Conservation (phyloP, 306 rosid species). For the Malus orientalis region DNA sequence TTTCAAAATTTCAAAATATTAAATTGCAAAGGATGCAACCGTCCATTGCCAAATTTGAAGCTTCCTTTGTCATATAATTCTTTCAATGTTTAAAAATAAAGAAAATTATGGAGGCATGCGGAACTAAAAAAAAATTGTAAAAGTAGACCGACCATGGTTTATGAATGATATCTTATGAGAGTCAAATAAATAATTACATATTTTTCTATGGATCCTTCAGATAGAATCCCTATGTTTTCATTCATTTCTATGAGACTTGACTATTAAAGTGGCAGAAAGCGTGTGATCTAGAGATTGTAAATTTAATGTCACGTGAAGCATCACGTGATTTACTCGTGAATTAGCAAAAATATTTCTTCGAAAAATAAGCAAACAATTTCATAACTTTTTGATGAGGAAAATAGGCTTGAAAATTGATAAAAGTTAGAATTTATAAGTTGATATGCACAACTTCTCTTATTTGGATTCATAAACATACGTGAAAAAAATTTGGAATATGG, state of each 20-base stretch:
- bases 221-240: not conserved
- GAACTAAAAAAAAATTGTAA: not conserved
- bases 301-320: not conserved
- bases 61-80: not conserved
- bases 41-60: constrained; percentile 1
- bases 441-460: too few species aligned
- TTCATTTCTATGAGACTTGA: not conserved
- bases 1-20: not conserved
- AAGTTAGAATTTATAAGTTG: too few species aligned
- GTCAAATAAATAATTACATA: not conserved
- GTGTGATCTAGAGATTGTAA: not conserved
- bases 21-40: not conserved
- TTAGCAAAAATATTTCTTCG: not conserved
- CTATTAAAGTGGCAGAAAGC: not conserved
- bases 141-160: not conserved
- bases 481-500: too few species aligned
- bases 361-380: not conserved
- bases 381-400: too few species aligned
- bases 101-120: not conserved
- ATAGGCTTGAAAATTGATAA: too few species aligned
- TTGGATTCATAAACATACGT: too few species aligned
- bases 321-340: not conserved
- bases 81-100: not conserved
- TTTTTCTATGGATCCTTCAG: not conserved
- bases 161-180: not conserved